phyloP scores from a whole-genome alignment of 257 asterid species.

The Haberlea rhodopensis region DNA sequence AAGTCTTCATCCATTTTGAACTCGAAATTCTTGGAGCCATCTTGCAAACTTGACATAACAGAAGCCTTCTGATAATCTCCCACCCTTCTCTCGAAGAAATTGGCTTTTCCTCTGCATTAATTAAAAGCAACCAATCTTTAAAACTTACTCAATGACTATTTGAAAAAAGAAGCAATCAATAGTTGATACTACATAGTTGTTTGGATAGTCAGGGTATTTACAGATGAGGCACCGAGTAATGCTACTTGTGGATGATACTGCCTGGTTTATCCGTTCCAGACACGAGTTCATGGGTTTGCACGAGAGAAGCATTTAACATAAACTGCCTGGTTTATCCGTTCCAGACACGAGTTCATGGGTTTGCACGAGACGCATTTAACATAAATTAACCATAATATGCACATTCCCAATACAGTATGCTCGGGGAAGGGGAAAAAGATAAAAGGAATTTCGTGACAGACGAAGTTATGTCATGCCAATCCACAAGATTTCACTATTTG shows the following conservation, averaged over 20 bases:
- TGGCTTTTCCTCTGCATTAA: constrained; percentile 61
- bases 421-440: not conserved
- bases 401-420: not conserved
- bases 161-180: not conserved
- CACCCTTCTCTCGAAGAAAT: constrained; percentile 76
- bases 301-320: too few relatives aligned
- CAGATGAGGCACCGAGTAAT: not conserved
- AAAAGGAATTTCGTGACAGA: not conserved
- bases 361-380: too few relatives aligned
- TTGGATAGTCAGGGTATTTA: not conserved
- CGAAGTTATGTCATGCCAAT: not conserved
- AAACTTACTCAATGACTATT: not conserved
- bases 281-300: not conserved
- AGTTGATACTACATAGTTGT: not conserved
- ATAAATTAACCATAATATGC: not conserved
- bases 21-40: constrained; percentile 44
- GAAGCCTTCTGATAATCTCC: constrained; percentile 84
- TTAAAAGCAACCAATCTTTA: not conserved
- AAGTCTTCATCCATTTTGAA: constrained; percentile 75
- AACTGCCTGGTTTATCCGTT: not conserved
- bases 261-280: not conserved
- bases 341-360: not conserved
- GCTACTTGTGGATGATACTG: not conserved
- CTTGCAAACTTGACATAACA: constrained; percentile 66
- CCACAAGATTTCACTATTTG: not conserved